These are phyloP conservation scores for Marsdenia floribunda DNA, from an alignment of 257 asterid genomes.

Conservation along the genomic window DNA sequence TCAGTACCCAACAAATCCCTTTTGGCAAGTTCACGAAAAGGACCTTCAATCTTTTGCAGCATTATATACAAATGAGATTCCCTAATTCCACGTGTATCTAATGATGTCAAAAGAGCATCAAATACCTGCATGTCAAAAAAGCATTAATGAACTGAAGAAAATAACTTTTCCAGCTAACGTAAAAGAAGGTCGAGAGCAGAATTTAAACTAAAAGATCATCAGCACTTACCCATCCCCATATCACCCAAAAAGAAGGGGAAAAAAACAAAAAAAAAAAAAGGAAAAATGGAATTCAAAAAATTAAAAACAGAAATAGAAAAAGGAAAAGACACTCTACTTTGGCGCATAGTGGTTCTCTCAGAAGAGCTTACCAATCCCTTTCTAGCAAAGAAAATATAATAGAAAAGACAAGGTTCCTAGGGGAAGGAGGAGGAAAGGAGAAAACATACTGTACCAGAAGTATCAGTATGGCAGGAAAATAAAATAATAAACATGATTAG, in stretches of 20 bases:
- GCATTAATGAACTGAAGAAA: not conserved
- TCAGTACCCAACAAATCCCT: constrained; percentile 28
- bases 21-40: constrained; percentile 59
- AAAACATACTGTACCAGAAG: not conserved
- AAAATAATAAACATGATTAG: not conserved
- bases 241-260: too few species aligned
- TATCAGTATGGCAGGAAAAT: not conserved
- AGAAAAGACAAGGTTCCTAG: not conserved
- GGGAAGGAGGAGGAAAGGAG: not conserved
- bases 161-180: not conserved
- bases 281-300: not conserved
- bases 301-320: not conserved
- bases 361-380: too few species aligned
- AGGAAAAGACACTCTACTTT: not conserved
- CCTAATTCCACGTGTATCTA: constrained; percentile 90
- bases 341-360: not conserved
- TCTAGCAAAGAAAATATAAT: not conserved
- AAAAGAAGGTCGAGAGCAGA: not conserved
- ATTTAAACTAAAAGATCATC: not conserved
- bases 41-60: constrained; percentile 75
- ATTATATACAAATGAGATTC: constrained; percentile 94
- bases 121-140: constrained; percentile 60
- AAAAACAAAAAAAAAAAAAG: not conserved
- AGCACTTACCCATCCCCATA: not conserved
- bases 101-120: constrained; percentile 60